Conservation (phyloP, 805 yeast species). For the Sungouiozyma ichnusensis region DNA sequence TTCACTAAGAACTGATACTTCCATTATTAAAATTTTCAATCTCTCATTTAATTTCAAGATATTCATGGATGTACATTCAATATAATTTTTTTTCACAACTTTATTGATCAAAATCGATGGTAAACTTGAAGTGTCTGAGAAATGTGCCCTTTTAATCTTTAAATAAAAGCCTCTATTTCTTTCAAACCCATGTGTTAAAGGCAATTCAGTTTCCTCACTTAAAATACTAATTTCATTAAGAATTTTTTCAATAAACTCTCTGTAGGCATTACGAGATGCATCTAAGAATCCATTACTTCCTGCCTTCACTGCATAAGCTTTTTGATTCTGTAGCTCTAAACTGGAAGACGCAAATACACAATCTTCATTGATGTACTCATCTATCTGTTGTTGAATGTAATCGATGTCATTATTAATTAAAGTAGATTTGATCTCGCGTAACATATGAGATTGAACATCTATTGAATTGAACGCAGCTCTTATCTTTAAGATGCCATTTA, state of each 20-base stretch:
- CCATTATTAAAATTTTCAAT: conserved; percentile 31
- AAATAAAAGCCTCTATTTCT: conserved; percentile 31
- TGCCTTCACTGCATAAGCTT: conserved; percentile 35
- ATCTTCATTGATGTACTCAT: conserved; percentile 33
- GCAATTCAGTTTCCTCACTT: conserved; percentile 15
- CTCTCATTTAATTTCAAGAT: conserved; percentile 34
- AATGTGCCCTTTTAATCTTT: conserved; percentile 18
- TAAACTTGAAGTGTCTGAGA: conserved; percentile 9
- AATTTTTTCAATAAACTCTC: conserved; percentile 30
- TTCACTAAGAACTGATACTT: conserved; percentile 35
- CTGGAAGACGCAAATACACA: conserved; percentile 33
- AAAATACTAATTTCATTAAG: conserved; percentile 19
- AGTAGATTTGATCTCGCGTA: conserved; percentile 25
- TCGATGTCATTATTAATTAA: conserved; percentile 19
- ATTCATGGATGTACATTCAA: conserved; percentile 34
- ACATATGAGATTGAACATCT: conserved; percentile 9
- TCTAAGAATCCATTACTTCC: conserved; percentile 38
- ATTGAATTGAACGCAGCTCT: conserved; percentile 8
- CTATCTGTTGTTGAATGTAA: conserved; percentile 19
- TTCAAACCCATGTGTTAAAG: conserved; percentile 29
- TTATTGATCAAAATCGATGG: conserved; percentile 31
- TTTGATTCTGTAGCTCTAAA: conserved; percentile 35
- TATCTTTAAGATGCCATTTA: conserved; percentile 17
- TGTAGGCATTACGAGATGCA: conserved; percentile 34
- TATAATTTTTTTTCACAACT: conserved; percentile 20